phyloP scores from a whole-genome alignment of 164 flowering plant species.

The Liriodendron chinense region DNA sequence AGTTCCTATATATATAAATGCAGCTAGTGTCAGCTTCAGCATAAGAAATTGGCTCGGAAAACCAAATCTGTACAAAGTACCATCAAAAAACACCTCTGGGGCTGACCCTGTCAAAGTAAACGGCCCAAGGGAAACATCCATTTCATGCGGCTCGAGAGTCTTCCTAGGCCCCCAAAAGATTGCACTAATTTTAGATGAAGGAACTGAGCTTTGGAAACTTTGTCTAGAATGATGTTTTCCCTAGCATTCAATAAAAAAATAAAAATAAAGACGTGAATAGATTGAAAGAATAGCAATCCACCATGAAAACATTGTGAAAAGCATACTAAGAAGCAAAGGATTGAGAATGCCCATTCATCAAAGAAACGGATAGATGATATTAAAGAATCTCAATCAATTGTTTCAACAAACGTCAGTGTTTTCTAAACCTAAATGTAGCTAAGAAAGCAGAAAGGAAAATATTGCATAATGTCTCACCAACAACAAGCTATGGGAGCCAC shows the following conservation, averaged over 20 bases:
- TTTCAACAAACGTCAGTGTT: not conserved
- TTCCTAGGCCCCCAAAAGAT: slow-evolving; percentile 78
- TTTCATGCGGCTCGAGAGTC: slow-evolving; percentile 36
- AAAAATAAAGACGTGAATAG: not conserved
- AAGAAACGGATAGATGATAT: too few relatives aligned
- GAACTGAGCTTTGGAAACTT: not conserved
- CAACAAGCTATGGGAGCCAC: not conserved
- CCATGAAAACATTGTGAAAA: not conserved
- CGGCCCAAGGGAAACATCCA: slow-evolving; percentile 45
- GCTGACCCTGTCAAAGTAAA: slow-evolving; percentile 52
- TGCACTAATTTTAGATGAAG: slow-evolving; percentile 35
- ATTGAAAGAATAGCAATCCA: not conserved
- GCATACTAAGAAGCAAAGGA: not conserved
- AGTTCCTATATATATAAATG: slow-evolving; percentile 30
- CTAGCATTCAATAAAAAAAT: not conserved
- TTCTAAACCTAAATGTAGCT: not conserved
- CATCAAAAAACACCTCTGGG: slow-evolving; percentile 37
- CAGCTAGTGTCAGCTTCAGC: not conserved
- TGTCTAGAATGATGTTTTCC: not conserved
- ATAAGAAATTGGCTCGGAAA: slow-evolving; percentile 12
- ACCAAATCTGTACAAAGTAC: slow-evolving; percentile 4
- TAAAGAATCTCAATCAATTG: too few relatives aligned
- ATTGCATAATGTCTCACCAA: not conserved
- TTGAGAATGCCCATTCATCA: not conserved
- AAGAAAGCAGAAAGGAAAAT: not conserved